Conservation (phyloP, 768 basidiomycete genomes). For the Leccinum disarticulatum region DNA sequence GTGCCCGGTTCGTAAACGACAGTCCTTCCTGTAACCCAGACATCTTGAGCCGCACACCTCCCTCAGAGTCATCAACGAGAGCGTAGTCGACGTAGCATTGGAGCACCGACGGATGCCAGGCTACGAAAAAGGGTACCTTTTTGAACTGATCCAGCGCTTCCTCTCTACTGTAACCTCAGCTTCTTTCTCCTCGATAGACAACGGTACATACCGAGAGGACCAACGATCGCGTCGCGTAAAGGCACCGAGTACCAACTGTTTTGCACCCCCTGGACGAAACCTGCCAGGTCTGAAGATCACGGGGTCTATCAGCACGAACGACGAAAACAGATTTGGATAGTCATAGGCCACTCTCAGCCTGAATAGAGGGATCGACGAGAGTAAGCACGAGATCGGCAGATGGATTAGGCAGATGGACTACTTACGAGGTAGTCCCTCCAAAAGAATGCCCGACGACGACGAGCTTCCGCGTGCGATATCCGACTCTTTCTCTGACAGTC, state of each 20-base stretch:
- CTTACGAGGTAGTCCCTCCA: slow-evolving; percentile 76
- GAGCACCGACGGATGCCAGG: slow-evolving; percentile 68
- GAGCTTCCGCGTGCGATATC: slow-evolving; percentile 54
- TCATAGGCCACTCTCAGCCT: slow-evolving; percentile 67
- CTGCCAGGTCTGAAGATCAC: slow-evolving; percentile 45
- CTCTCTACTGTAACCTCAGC: slow-evolving; percentile 39
- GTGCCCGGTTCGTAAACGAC: slow-evolving; percentile 50
- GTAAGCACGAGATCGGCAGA: background rate
- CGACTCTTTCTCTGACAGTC: slow-evolving; percentile 41
- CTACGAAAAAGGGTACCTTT: slow-evolving; percentile 61
- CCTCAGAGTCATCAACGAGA: slow-evolving; percentile 35
- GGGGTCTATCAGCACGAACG: slow-evolving; percentile 77
- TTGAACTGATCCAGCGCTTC: slow-evolving; percentile 54
- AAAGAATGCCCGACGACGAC: slow-evolving; percentile 82
- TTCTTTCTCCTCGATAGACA: background rate
- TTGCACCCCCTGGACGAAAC: background rate
- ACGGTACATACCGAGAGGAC: slow-evolving; percentile 50
- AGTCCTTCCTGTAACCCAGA: slow-evolving; percentile 62
- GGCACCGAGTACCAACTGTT: slow-evolving; percentile 40
- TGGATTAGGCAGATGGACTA: slow-evolving; percentile 9
- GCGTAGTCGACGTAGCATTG: slow-evolving; percentile 61
- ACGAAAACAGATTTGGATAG: slow-evolving; percentile 65
- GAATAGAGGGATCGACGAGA: background rate
- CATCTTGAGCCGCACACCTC: slow-evolving; percentile 62
- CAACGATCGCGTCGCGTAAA: slow-evolving; percentile 61